Conservation (phyloP, 306 rosid species). For the Senna siamea region DNA sequence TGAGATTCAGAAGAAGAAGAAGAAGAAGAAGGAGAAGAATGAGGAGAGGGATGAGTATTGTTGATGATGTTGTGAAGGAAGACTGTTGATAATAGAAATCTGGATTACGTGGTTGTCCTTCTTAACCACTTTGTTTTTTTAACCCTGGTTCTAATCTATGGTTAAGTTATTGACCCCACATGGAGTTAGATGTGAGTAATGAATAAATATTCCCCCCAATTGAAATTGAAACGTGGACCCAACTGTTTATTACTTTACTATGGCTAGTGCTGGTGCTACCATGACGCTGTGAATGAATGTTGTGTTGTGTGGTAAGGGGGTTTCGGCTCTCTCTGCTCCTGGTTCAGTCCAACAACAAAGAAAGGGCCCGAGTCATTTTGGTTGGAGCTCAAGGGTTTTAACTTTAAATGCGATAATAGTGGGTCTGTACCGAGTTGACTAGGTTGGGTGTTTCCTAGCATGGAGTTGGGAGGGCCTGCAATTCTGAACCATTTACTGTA, state of each 20-base stretch:
- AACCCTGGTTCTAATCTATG: conserved; percentile 90
- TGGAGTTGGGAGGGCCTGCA: conserved; percentile 50
- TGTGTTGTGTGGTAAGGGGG: no score
- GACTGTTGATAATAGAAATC: conserved; percentile 82
- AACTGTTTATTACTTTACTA: neutral
- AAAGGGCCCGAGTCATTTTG: neutral
- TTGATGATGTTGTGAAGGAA: conserved; percentile 31
- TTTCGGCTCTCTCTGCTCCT: no score
- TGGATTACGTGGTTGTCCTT: conserved; percentile 82
- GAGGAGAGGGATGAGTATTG: conserved; percentile 29
- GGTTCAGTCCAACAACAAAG: no score
- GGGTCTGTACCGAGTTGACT: conserved; percentile 42
- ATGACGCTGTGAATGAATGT: no score
- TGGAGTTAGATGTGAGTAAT: conserved; percentile 67
- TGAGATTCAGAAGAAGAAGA: neutral
- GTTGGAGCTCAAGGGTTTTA: neutral
- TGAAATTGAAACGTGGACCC: neutral
- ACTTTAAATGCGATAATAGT: conserved; percentile 21
- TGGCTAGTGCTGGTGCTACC: neutral
- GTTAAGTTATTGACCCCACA: conserved; percentile 73
- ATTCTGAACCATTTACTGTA: conserved; percentile 62
- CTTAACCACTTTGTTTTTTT: conserved; percentile 81
- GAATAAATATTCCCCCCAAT: conserved; percentile 49
- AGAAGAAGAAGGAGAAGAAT: neutral
- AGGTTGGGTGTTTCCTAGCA: conserved; percentile 34